Base-by-base conservation (phyloP, 2,329 filamentous ascomycete species). In the Tolypocladium tundrense region DNA sequence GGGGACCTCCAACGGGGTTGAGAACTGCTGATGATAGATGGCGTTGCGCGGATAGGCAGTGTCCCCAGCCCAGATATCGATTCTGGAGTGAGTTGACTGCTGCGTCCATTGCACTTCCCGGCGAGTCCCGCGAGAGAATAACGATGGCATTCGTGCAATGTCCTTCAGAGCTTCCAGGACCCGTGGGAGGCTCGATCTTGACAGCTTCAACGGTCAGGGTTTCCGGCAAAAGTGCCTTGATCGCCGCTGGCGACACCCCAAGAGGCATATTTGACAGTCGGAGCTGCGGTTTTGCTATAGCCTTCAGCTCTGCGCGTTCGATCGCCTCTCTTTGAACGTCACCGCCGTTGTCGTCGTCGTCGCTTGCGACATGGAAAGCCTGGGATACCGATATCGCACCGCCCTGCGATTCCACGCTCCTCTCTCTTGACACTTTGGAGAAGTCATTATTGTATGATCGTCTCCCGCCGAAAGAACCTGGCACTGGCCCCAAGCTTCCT, bases 1-100 rank as follows among this genome's bases (percentile, higher is more conserved):
- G 59, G 16, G 69, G 60, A 3, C 69, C 56, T n/a, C 76, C 70
- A 1, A 69, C 64, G 1, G 80, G 72, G 7, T 79, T 76, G 31
- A 79, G 70, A n/a, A 80, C 75, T 4, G 87, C 85, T 3, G 91
- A 95, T 0, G 91, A 95, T 4, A 96, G 79, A 73, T 95, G 89
- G 11, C 91, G 81, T 60, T 92, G 90, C 51, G 96, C 79, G 8
- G 84, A 87, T 2, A 97, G 77, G 70, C 92, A 88, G 74, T 88
- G 91, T 6, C 92, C 92, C 69, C 85, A 91, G 19, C 92, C 92
- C 19, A 96, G 76, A 69, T 97, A 96, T 63, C 82, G 85, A 62
- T 94, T 91, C 68, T 95, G 90, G 39, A 96, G 75, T 4, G 82
- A 75, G 67, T 86, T 93, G 56, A 96, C 89, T 0, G 87, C 83